phyloP scores from a whole-genome alignment of 2,329 filamentous ascomycete species.

The Trichoderma lentiforme region DNA sequence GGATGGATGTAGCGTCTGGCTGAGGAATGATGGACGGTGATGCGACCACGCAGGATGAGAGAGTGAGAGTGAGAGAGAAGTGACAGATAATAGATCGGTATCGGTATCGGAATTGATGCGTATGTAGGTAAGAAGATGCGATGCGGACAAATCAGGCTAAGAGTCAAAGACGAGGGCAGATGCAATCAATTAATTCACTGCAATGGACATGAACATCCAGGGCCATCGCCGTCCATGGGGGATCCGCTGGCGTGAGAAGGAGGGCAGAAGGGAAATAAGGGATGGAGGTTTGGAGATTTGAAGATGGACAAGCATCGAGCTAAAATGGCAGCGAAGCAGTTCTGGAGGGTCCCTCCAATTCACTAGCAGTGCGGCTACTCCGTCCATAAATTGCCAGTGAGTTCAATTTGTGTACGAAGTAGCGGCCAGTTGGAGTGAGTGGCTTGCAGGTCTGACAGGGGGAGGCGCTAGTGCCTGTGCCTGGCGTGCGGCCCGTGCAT shows the following conservation, averaged over 20 bases:
- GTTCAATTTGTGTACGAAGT: no score
- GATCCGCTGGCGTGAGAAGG: not conserved
- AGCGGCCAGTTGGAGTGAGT: not conserved
- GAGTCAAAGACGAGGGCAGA: not conserved
- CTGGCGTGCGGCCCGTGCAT: not conserved
- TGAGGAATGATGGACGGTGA: not conserved
- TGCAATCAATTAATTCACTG: not conserved
- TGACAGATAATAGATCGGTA: not conserved
- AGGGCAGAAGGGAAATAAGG: not conserved
- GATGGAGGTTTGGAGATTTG: not conserved
- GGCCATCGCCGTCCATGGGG: not conserved
- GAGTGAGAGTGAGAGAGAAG: not conserved
- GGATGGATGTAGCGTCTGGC: not conserved
- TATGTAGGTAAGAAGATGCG: no score
- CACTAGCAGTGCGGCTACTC: constrained; percentile 3
- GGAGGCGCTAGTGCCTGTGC: constrained; percentile 6
- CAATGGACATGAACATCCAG: not conserved
- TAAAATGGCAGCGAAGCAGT: not conserved
- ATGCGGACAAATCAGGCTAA: not conserved
- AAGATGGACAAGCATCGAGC: not conserved
- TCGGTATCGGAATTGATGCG: not conserved
- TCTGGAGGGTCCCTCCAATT: not conserved
- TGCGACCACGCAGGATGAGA: not conserved
- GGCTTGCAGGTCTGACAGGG: not conserved
- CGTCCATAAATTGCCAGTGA: not conserved